These are phyloP conservation scores for Oryza officinalis DNA, from an alignment of 176 grass and related monocot species.

Conservation along the genomic window DNA sequence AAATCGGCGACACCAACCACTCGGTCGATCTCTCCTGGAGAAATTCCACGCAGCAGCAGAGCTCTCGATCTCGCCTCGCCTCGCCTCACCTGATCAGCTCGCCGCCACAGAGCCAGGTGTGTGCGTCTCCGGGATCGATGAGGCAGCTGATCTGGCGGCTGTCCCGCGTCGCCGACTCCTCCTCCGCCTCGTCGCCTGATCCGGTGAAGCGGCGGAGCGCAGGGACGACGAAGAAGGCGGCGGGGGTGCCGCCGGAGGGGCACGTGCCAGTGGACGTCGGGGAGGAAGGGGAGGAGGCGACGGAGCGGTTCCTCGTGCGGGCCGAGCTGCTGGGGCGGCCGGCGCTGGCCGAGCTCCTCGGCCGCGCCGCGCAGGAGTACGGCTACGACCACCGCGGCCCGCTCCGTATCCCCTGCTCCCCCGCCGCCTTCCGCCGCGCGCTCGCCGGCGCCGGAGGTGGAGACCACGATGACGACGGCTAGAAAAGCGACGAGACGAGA, in stretches of 20 bases:
- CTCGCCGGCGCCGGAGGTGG: slow-evolving; percentile 9
- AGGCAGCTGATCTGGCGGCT: slow-evolving; percentile 63
- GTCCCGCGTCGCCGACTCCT: slow-evolving; percentile 55
- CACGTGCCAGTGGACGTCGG: slow-evolving; percentile 71
- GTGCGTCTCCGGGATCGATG: slow-evolving; percentile 6
- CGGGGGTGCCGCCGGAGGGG: slow-evolving; percentile 50
- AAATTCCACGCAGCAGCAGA: not conserved
- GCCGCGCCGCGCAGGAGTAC: slow-evolving; percentile 77
- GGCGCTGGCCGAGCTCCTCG: slow-evolving; percentile 61
- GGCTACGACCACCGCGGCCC: slow-evolving; percentile 76
- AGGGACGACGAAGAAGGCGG: not conserved
- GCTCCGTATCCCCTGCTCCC: slow-evolving; percentile 74
- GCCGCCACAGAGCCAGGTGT: not conserved
- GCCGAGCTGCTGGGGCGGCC: slow-evolving; percentile 65
- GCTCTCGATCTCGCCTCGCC: not conserved
- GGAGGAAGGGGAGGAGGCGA: slow-evolving; percentile 19
- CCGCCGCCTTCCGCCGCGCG: slow-evolving; percentile 58
- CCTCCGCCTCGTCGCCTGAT: not conserved
- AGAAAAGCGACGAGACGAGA: not conserved
- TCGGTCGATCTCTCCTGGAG: not conserved
- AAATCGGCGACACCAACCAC: slow-evolving; percentile 14
- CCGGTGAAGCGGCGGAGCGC: not conserved
- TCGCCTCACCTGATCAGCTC: not conserved
- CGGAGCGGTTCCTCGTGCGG: slow-evolving; percentile 70
- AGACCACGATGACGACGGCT: slow-evolving; percentile 4